Evolutionary conservation across 441 rosid genomes (phyloP).

Genomic region (Erodium chrysanthum): DNA sequence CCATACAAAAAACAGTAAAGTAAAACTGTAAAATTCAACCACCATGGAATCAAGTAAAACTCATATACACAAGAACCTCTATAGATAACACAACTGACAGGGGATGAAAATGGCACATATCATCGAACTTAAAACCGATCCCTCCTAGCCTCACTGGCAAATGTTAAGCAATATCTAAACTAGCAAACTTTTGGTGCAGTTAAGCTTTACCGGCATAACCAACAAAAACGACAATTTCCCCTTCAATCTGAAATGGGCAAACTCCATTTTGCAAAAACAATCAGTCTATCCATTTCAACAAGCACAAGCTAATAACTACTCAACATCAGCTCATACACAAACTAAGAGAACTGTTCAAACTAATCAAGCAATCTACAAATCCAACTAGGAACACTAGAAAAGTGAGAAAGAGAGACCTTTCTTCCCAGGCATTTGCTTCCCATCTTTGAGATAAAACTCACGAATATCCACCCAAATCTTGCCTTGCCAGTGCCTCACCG

Average conservation of each 20-base stretch:
- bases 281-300: neutral
- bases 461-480: conserved; percentile 75
- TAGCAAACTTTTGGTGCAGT: neutral
- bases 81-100: neutral
- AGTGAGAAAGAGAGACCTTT: conserved; percentile 38
- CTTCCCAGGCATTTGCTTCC: conserved; percentile 68
- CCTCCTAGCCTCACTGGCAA: neutral
- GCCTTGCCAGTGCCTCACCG: conserved; percentile 82
- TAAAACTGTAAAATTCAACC: too few relatives aligned
- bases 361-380: neutral
- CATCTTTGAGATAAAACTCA: conserved; percentile 80
- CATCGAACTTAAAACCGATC: neutral
- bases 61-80: neutral
- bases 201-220: neutral
- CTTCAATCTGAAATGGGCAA: neutral
- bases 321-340: neutral
- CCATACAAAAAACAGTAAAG: too few relatives aligned
- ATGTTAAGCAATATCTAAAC: neutral
- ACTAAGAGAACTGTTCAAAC: neutral
- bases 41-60: neutral
- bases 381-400: neutral
- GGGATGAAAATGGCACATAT: neutral
- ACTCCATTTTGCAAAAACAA: neutral
- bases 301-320: neutral
- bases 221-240: neutral